Evolutionary conservation across 352 stramenopile genomes (phyloP), one percentile per base, ranked within the genome.

Genomic region (Globisporangium middletonii): DNA sequence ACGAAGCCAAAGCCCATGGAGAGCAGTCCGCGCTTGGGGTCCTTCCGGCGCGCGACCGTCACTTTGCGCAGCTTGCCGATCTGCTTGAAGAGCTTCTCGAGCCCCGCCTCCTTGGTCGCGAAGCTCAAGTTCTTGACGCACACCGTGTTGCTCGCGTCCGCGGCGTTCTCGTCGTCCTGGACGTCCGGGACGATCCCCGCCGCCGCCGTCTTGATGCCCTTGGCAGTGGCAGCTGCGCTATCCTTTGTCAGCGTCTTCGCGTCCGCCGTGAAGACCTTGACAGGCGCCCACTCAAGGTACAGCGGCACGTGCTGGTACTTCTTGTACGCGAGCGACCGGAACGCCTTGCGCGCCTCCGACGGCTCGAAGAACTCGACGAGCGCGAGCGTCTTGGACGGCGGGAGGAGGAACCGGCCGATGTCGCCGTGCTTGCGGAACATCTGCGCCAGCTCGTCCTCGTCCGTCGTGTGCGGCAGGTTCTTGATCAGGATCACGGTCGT

Each of bases 51-150:
- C 49, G 89, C 88, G 13, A 98, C 85, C 41, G 89, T 91, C 28
- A 97, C 89, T 60, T 93, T 90, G 49, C 82, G 76, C 45, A 98
- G 57, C 47, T 73, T 81, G 56, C 87, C 84, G 55, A 83, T 78
- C 53, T 71, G 77, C 68, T 69, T 59, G 59, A 83, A 89, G 51
- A 94, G 68, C 46, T 80, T 79, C 57, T 88, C 68, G 15, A 99
- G 73, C 6, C 64, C 58, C 44, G 83, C 67, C 64, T 99, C 95
- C 11, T 82, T 94, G 23, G 97, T 99, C 7, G 67, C 65, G 68
- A 99, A 99, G 68, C 97, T 98, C n/a, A 99, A 77, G 69, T 99
- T 99, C 76, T 99, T 99, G 18, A 99, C 91, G 60, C 97, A 99
- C 49, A 99, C 74, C 46, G 86, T 98, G 67, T 89, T 86, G 57